These are phyloP conservation scores for Pseudogymnoascus verrucosus DNA, from an alignment of 2,329 filamentous ascomycete genomes.

Conservation along the genomic window DNA sequence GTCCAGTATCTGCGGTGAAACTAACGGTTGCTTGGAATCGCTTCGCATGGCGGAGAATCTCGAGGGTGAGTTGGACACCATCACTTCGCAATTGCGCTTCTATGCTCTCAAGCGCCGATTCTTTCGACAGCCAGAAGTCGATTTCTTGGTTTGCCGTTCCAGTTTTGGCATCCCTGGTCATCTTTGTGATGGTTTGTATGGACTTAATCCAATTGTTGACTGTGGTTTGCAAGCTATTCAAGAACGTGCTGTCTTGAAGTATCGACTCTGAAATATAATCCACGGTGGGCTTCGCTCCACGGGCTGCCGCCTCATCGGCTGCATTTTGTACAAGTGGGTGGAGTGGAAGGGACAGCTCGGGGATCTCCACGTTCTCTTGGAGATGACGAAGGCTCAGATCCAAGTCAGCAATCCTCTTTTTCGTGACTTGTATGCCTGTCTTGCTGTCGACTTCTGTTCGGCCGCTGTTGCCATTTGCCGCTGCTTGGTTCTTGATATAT, in stretches of 20 bases:
- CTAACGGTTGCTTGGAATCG: conserved; percentile 96
- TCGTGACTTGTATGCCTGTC: conserved; percentile 92
- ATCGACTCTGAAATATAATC: conserved; percentile 69
- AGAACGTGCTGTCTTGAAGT: conserved; percentile 82
- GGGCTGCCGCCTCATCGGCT: conserved; percentile 66
- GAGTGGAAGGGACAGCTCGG: conserved; percentile 77
- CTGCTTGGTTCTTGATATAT: conserved; percentile 75
- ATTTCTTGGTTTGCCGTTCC: conserved; percentile 92
- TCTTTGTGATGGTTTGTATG: conserved; percentile 91
- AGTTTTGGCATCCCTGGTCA: conserved; percentile 71
- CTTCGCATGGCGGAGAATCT: conserved; percentile 93
- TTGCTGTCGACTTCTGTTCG: conserved; percentile 82
- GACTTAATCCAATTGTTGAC: conserved; percentile 99
- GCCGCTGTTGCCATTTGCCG: conserved; percentile 55
- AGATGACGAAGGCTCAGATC: conserved; percentile 84
- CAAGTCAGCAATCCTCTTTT: conserved; percentile 92
- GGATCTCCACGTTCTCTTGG: conserved; percentile 97
- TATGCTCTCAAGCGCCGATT: conserved; percentile 84
- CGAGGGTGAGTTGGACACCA: conserved; percentile 82
- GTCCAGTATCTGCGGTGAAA: conserved; percentile 88
- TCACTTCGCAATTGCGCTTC: conserved; percentile 82
- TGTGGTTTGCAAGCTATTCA: conserved; percentile 86
- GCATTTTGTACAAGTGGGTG: conserved; percentile 83
- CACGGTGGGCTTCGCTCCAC: conserved; percentile 60
- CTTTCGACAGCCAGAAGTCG: conserved; percentile 98